Evolutionary conservation across 768 basidiomycete species (phyloP), one percentile per base, ranked within the genome.

Genomic region (Tephrocybe sp.): DNA sequence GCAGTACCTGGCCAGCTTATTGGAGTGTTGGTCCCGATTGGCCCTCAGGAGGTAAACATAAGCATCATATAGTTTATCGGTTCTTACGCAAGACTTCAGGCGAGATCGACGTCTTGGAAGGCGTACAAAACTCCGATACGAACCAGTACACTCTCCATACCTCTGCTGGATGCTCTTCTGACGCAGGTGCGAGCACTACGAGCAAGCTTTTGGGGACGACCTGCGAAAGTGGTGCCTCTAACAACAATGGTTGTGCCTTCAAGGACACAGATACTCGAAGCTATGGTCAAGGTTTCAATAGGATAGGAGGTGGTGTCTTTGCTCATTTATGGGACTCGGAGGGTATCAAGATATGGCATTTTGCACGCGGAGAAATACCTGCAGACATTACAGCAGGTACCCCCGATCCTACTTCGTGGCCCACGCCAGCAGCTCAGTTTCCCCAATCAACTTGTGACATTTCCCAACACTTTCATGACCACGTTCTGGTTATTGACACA

Each of bases 81-180:
- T 45, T 45, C 45, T 50, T 22, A 50, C 22, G n/a, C 45, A n/a
- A 49, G 9, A 23, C 7, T 14, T 19, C 17, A 72, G 71, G 74
- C 11, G 87, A 89, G 63, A 84, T 88, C 36, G 89, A 91, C 60
- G 75, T 88, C 42, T 61, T 90, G 10, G 89, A 92, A 61, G 85
- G 85, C 20, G 87, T 90, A 45, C 79, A 89, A 60, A 60, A 74
- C 17, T 73, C 78, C 60, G 52, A 63, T 1, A 68, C 62, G 26
- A 88, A 91, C 60, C 85, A 84, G 50, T 78, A 80, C 61, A 82
- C 87, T 1, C 71, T 89, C 7, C 88, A 89, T 63, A 83, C 78
- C 19, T 67, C 72, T 4, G 60, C 65, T 13, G 72, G 70, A 16
- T 77, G 78, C 55, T 61, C 65, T 3, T 59, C 66, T 53, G 66